phyloP scores from a whole-genome alignment of 2,329 filamentous ascomycete genomes.

The Fusarium proliferatum region DNA sequence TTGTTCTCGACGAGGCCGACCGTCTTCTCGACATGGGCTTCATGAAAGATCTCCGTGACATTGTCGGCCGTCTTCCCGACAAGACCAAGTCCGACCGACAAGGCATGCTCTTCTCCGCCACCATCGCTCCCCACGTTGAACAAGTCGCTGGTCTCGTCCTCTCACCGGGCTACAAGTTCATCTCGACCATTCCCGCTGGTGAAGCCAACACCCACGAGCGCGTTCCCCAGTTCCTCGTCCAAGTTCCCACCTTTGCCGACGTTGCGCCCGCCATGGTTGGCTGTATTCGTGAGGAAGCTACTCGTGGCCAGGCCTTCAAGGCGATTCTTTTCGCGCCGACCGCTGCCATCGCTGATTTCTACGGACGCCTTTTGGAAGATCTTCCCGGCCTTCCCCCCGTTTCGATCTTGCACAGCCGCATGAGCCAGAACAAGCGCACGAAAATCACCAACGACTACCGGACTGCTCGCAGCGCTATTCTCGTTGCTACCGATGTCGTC shows the following conservation, averaged over 20 bases:
- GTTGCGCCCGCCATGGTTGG: slow-evolving; percentile 70
- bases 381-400: slow-evolving; percentile 56
- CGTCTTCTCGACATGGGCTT: slow-evolving; percentile 87
- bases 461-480: slow-evolving; percentile 59
- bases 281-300: slow-evolving; percentile 61
- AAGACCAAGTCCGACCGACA: slow-evolving; percentile 69
- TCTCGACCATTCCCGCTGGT: slow-evolving; percentile 81
- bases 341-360: slow-evolving; percentile 63
- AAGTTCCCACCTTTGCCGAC: slow-evolving; percentile 76
- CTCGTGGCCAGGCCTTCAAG: slow-evolving; percentile 72
- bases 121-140: slow-evolving; percentile 82
- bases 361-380: slow-evolving; percentile 57
- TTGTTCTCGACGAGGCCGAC: slow-evolving; percentile 88
- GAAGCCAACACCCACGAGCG: slow-evolving; percentile 81
- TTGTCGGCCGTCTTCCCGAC: slow-evolving; percentile 76
- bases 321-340: slow-evolving; percentile 84
- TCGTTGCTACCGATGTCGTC: slow-evolving; percentile 77
- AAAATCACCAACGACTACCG: slow-evolving; percentile 73
- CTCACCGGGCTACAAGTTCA: slow-evolving; percentile 78
- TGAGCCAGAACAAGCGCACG: slow-evolving; percentile 62
- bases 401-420: slow-evolving; percentile 62
- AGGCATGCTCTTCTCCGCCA: slow-evolving; percentile 88
- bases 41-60: slow-evolving; percentile 80
- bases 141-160: slow-evolving; percentile 77
- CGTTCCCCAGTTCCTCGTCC: slow-evolving; percentile 78